Evolutionary conservation across 2,329 filamentous ascomycete genomes (phyloP), one percentile per base, ranked within the genome.

Genomic region (Lachnellula cervina): DNA sequence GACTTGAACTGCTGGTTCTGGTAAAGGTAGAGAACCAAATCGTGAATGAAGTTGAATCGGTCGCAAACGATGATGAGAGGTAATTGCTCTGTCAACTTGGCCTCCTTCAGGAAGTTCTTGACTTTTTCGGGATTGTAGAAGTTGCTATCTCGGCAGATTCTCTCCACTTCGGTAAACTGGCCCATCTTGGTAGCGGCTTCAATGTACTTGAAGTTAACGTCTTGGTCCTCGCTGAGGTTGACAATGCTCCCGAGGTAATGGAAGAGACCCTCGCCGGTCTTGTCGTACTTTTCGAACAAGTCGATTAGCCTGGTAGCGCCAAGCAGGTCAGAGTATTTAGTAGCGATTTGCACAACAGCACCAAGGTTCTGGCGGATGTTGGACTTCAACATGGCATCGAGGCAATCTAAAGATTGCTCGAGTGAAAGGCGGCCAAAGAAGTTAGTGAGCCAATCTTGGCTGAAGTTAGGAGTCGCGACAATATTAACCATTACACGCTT

Each of bases 1-100:
- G 94, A 96, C 77, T 96, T 91, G 82, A 97, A 99, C 70, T 97
- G 93, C 74, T 99, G 93, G 75, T 96, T 96, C 80, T 97, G 94
- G 79, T 99, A 99, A 8, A 99, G 83, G 75, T 94, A 97, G 21
- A 99, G 82, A 45, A 99, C 90, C 69, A 99, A 76, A 69, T 99
- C 94, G 69, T 99, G 94, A 43, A 97, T 90, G 69, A 99, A 96
- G 77, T 97, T 96, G 82, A 95, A 97, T n/a, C 93, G 90, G 71
- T 99, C 94, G 75, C 95, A 99, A 57, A 99, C 91, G 66, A 97
- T 97, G 75, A 99, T 99, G 53, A 99, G 79, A 44, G 94, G 94
- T 44, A 99, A 81, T 76, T 97, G 93, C 73, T 99, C 94, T 2
- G 87, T 86, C 45, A 99, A 79, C 63, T 87, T 88, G 53, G 94